Percentiles rank a stretch among this genome's conserved stretches.
Evolutionary conservation across 352 stramenopile species (phyloP).

Genomic region (Globisporangium parvum): DNA sequence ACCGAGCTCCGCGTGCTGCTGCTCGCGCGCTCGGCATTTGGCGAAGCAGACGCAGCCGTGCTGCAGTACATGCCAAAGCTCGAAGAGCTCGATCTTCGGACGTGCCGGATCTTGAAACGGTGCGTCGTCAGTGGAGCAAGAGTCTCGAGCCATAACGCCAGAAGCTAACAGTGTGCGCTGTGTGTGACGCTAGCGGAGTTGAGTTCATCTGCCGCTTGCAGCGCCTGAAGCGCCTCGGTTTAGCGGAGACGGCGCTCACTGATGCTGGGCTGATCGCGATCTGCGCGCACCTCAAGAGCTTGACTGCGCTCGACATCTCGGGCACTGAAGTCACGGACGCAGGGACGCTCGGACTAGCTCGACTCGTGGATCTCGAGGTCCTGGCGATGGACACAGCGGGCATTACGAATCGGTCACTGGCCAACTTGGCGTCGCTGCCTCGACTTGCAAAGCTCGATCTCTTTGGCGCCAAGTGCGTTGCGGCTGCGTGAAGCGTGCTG

Average conservation of each 20-base stretch:
- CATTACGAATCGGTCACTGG: conserved; percentile 60
- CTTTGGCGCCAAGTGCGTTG: conserved; percentile 62
- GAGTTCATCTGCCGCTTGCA: conserved; percentile 60
- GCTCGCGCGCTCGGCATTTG: conserved; percentile 54
- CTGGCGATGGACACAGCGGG: conserved; percentile 57
- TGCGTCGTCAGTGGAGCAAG: conserved; percentile 11
- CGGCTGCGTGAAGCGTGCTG: not conserved
- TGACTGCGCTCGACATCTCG: conserved; percentile 60
- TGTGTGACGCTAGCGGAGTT: conserved; percentile 25
- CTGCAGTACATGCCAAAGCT: conserved; percentile 44
- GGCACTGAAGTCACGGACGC: conserved; percentile 65
- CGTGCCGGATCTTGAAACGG: conserved; percentile 68
- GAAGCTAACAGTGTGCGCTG: not conserved
- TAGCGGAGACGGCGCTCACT: conserved; percentile 56
- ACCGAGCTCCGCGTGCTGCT: conserved; percentile 44
- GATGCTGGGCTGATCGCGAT: conserved; percentile 56
- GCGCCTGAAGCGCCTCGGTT: conserved; percentile 43
- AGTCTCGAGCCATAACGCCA: not conserved
- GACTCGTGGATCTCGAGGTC: conserved; percentile 46
- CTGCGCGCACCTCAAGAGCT: conserved; percentile 32
- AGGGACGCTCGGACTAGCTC: conserved; percentile 38
- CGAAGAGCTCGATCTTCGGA: conserved; percentile 56
- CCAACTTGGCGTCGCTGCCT: conserved; percentile 43
- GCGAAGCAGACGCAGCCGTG: conserved; percentile 51
- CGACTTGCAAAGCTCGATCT: conserved; percentile 58